Evolutionary conservation across 1,284 basidiomycete genomes (phyloP).

Genomic region (Cryptococcus sp.): DNA sequence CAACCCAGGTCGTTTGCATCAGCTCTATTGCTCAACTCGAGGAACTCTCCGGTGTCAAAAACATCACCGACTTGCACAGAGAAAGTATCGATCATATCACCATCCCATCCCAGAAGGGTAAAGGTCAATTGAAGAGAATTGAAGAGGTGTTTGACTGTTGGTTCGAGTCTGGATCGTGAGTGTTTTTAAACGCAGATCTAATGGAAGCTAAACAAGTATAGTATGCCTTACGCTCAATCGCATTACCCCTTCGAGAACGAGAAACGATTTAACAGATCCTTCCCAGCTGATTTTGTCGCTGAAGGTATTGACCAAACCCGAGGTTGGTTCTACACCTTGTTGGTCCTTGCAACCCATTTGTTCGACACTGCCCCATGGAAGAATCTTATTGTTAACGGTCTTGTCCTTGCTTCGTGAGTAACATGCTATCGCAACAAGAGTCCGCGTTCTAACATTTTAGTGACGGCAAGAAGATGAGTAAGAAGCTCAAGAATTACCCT

Average conservation of each 20-base stretch:
- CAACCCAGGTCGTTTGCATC: conserved; percentile 69
- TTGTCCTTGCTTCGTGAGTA: conserved; percentile 85
- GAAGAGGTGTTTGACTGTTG: conserved; percentile 99
- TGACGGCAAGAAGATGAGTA: conserved; percentile 99
- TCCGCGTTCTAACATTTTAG: conserved; percentile 45
- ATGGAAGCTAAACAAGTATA: conserved; percentile 37
- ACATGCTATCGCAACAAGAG: neutral
- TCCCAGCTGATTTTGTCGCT: conserved; percentile 97
- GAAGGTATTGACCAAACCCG: conserved; percentile 95
- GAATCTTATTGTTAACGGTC: conserved; percentile 93
- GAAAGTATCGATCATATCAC: conserved; percentile 95
- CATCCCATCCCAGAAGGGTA: conserved; percentile 87
- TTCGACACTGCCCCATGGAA: conserved; percentile 96
- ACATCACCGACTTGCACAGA: conserved; percentile 88
- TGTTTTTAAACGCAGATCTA: neutral
- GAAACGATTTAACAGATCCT: conserved; percentile 65
- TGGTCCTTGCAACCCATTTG: conserved; percentile 91
- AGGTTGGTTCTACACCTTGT: conserved; percentile 99
- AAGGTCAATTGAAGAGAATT: conserved; percentile 80
- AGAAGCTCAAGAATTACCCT: conserved; percentile 97
- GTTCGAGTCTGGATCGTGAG: conserved; percentile 97
- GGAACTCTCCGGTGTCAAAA: conserved; percentile 74
- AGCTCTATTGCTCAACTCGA: conserved; percentile 88
- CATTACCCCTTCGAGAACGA: conserved; percentile 98
- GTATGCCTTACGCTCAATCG: conserved; percentile 97